phyloP scores from a whole-genome alignment of 768 basidiomycete species.

The Lactarius sanguifluus region DNA sequence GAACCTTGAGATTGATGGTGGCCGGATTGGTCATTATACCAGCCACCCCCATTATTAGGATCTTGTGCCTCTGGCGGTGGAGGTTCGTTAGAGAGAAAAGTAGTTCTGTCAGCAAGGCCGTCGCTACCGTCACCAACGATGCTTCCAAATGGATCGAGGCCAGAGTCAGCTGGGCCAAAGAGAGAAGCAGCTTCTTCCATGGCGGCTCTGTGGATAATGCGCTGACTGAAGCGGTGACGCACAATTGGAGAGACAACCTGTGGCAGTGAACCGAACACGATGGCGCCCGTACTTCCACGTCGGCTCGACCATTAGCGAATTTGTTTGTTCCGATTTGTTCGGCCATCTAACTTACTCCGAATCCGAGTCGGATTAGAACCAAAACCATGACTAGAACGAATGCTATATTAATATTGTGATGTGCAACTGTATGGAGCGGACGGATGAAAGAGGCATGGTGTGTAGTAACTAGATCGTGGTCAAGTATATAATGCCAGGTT shows the following conservation, averaged over 20 bases:
- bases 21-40: conserved; percentile 13
- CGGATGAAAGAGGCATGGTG: conserved; percentile 13
- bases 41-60: neutral
- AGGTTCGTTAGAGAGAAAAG: conserved; percentile 4
- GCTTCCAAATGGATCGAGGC: conserved; percentile 43
- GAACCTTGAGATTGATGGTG: conserved; percentile 15
- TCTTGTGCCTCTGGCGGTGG: conserved; percentile 12
- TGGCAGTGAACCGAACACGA: neutral
- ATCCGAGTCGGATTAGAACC: neutral
- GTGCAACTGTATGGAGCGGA: conserved; percentile 23
- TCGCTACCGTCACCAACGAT: conserved; percentile 19
- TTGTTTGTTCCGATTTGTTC: conserved; percentile 28
- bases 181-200: conserved; percentile 81
- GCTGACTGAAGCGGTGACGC: conserved; percentile 32
- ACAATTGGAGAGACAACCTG: neutral
- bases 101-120: conserved; percentile 2
- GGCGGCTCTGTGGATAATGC: conserved; percentile 43
- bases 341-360: neutral
- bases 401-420: conserved; percentile 27
- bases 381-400: conserved; percentile 9
- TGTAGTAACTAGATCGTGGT: conserved; percentile 23
- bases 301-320: conserved; percentile 4
- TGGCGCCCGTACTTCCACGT: conserved; percentile 21
- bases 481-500: conserved; percentile 22
- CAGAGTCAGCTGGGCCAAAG: conserved; percentile 65